Evolutionary conservation across 305 asterid genomes (phyloP).

Genomic region (Fraxinus sp.): DNA sequence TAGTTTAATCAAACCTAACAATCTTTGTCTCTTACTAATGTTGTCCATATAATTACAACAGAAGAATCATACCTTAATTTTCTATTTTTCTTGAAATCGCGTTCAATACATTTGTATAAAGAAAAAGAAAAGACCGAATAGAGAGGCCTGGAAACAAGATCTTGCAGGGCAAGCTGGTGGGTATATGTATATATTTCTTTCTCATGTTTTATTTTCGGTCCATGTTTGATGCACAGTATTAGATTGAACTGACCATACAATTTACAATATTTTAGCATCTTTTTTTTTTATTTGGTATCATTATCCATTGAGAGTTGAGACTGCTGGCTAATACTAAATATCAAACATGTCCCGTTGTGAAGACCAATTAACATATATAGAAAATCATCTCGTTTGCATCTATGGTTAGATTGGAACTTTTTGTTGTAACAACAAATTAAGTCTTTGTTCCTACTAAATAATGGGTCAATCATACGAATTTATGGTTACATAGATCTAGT

Average conservation of each 20-base stretch:
- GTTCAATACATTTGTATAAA: background rate
- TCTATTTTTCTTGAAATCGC: background rate
- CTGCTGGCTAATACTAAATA: background rate
- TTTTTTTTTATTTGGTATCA: background rate
- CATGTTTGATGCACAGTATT: background rate
- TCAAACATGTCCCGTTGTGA: background rate
- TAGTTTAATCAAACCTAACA: background rate
- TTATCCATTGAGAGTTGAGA: background rate
- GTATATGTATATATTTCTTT: constrained; percentile 6
- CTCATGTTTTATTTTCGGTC: background rate
- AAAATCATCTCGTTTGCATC: background rate
- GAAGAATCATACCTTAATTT: background rate
- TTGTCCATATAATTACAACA: background rate
- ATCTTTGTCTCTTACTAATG: background rate
- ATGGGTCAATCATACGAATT: background rate
- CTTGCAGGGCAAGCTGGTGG: constrained; percentile 39
- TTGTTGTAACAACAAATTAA: background rate
- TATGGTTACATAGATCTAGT: background rate
- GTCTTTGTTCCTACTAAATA: background rate
- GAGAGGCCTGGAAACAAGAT: constrained; percentile 30
- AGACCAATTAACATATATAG: background rate
- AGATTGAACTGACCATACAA: background rate
- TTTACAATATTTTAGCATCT: background rate
- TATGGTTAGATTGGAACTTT: background rate
- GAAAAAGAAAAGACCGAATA: background rate